Base-by-base conservation (phyloP, 2,329 filamentous ascomycete genomes). In the Albophoma yamanashiensis region DNA sequence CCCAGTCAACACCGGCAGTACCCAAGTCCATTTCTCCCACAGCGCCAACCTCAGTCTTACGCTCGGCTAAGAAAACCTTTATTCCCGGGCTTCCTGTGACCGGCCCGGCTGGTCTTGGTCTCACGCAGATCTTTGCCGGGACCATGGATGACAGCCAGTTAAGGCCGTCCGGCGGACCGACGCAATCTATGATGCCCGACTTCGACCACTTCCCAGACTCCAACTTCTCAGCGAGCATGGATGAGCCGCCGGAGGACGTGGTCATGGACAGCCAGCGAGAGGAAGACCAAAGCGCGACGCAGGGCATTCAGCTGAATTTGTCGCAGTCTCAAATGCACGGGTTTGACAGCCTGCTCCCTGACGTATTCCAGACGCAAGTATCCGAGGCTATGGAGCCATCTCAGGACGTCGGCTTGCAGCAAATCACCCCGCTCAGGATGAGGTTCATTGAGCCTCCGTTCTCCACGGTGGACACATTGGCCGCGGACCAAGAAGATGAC, bases 91-190 rank as follows among this genome's bases (percentile, higher is more conserved):
- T 91, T 25, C 83, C 86, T 2, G 78, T 87, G 4, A 73, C 79
- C 27, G 82, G 79, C 0, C 79, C 84, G 27, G 85, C 84, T 42
- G 85, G 85, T 3, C 75, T 96, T 50, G 89, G 91, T 12, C 79
- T 96, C 53, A 95, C 91, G 0, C 92, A 96, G 67, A 93, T 94
- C 63, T 97, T 96, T 70, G 89, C 89, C 6, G 91, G 91, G 15
- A 96, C 92, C 1, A 89, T 97, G 85, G 91, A 89, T 56, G 85
- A 78, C 70, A 84, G 80, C 65, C 81, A 84, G 66, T 64, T 68
- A 60, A 66, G 67, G 65, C 59, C 66, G 22, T 60, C 60, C 38
- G 61, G 63, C n/a, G 71, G 66, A 11, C 73, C 73, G 42, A 75
- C 73, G 1, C 73, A 80, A 22, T 80, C 79, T 8, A 73, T 78